Base-by-base conservation (phyloP, 345 rosid species). In the Heritiera fomes region DNA sequence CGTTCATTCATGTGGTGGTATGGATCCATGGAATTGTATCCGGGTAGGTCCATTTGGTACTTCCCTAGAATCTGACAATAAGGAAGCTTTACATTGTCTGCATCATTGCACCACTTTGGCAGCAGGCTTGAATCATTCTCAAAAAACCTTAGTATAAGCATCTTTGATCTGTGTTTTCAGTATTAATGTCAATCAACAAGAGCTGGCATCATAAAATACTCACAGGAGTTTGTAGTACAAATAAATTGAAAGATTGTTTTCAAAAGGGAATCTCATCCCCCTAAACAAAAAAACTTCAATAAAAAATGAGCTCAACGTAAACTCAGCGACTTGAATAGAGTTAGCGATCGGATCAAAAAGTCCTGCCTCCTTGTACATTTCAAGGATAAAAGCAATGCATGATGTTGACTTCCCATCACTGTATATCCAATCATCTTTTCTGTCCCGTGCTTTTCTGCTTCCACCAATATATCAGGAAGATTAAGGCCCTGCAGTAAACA, bases 301-400 rank as follows among this genome's bases (percentile, higher is more conserved):
- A 18, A 7, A 47, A 71, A 71, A 71, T 34, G 43, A 55, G 34
- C 76, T 73, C 62, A 73, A 83, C 81, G 99, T 97, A 86, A 97
- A 94, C 79, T 97, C 98, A 1, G 99, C 94, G 81, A 94, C 98
- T 89, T 97, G 98, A 66, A 97, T 78, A 61, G 89, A 85, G 82
- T 82, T 79, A 41, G 91, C 75, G 77, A 89, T 80, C 61, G 94
- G 97, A 83, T 85, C 87, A 75, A 97, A 97, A 23, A 94, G 85
- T n/a, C 99, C 98, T 38, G 93, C 98, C 79, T 85, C 99, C 88
- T 97, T 97, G 85, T 94, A 97, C 89, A 97, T 85, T 86, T 94
- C 98, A 49, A 94, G 98, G 80, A 94, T 79, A 70, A 94, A 97
- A 50, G 98, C 98, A 38, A 97, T 83, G 78, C 99, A 97, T 12